phyloP scores from a whole-genome alignment of 139 green algal genomes.

The Pleodorina starrii region DNA sequence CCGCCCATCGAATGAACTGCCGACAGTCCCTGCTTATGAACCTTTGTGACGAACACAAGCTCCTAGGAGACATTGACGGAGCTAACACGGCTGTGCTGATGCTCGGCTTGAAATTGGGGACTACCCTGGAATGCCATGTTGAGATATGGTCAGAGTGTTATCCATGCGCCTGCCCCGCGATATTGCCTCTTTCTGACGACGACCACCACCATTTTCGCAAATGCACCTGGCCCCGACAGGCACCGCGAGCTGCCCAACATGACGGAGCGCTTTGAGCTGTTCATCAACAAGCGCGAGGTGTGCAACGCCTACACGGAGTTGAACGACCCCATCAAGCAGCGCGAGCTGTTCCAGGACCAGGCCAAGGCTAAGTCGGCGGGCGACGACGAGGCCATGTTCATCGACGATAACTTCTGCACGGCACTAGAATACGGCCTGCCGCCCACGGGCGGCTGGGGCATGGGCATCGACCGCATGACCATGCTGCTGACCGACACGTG shows the following conservation, averaged over 20 bases:
- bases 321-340: constrained; percentile 98
- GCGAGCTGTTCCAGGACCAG: constrained; percentile 96
- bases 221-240: too few species aligned
- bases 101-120: too few species aligned
- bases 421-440: constrained; percentile 98
- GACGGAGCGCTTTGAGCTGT: constrained; percentile 99
- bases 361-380: constrained; percentile 73
- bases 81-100: too few species aligned
- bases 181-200: too few species aligned
- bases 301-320: constrained; percentile 99
- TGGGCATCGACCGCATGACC: constrained; percentile 97
- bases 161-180: too few species aligned
- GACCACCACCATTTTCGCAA: too few species aligned
- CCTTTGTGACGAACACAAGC: too few species aligned
- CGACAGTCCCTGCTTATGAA: not conserved
- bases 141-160: too few species aligned
- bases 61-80: too few species aligned
- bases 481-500: constrained; percentile 98
- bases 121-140: too few species aligned
- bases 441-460: constrained; percentile 97
- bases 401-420: constrained; percentile 98
- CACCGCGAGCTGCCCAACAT: constrained; percentile 86
- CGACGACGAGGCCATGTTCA: constrained; percentile 98
- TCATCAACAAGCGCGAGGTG: constrained; percentile 98
- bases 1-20: constrained; percentile 38